Base-by-base conservation (phyloP, 306 rosid genomes). In the Trifolium subterraneum region DNA sequence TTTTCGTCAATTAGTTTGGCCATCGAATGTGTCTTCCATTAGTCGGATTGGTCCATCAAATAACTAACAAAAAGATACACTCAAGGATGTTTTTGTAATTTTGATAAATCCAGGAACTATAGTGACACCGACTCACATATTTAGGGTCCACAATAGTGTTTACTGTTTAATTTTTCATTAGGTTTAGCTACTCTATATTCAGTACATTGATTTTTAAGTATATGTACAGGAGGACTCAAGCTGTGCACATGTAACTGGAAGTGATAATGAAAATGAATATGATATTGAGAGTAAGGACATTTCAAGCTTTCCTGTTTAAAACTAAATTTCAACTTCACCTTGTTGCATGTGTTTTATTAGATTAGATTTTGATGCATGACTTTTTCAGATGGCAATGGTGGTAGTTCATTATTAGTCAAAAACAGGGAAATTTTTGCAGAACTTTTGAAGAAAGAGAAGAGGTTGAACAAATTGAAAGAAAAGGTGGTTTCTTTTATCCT, bases 211-310 rank as follows among this genome's bases (percentile, higher is more conserved):
- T 73, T 69, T 74, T 48, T 69, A 41, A 52, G 54, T 31, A 63
- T 71, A 14, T 50, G 74, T 71, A 31, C 85, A 94, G 99, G 97
- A 94, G 99, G 97, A 87, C 70, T 81, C 83, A 18, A 81, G 79
- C 64, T 59, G 70, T 59, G 36, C 70, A 44, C 31, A 51, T 39
- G 67, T 65, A 69, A 55, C 68, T 72, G 83, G 78, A 77, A 72
- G 62, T 80, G 90, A 72, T 25, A 36, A 25, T 50, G 87, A 82
- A 80, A 85, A 77, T 42, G 86, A 83, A 81, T 82, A 70, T 50
- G 25, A 41, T 78, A 41, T 78, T 59, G 85, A 77, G 83, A 68
- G 97, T 82, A 64, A 77, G 91, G 65, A 64, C 72, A 67, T 52
- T 78, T 78, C 3, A 68, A 36, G 45, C 50, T 58, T 81, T 77